Conservation (phyloP, 345 rosid genomes). For the Erodium maritimum region DNA sequence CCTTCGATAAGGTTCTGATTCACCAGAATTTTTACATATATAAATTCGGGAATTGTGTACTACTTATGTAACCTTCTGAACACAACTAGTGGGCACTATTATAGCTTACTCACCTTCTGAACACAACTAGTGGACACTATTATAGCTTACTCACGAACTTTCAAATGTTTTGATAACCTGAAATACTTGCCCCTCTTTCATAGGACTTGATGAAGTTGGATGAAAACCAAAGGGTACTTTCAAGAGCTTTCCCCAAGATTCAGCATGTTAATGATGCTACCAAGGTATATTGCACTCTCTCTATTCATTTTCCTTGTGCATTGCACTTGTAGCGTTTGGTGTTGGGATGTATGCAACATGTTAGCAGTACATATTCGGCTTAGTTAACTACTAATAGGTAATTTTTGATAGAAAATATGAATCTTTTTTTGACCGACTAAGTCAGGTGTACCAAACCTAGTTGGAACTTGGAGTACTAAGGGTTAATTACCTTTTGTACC, state of each 20-base stretch:
- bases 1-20: conserved; percentile 60
- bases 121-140: not conserved
- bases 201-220: conserved; percentile 87
- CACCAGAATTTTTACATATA: not conserved
- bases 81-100: not conserved
- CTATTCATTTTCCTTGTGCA: conserved; percentile 1
- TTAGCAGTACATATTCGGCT: not conserved
- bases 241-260: conserved; percentile 56
- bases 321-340: not conserved
- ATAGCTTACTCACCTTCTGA: not conserved
- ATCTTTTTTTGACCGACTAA: too few species aligned
- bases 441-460: too few species aligned
- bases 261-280: conserved; percentile 67
- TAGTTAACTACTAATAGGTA: not conserved
- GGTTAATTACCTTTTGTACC: too few species aligned
- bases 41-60: not conserved
- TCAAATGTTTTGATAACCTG: not conserved
- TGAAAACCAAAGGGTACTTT: conserved; percentile 54
- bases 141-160: not conserved
- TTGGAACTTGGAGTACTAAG: too few species aligned
- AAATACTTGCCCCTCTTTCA: conserved; percentile 5
- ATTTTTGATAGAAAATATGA: not conserved
- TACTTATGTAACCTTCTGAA: not conserved
- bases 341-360: not conserved
- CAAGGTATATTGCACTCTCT: conserved; percentile 42